Base-by-base conservation (phyloP, 148 eudicot genomes). In the Oxyria digyna region DNA sequence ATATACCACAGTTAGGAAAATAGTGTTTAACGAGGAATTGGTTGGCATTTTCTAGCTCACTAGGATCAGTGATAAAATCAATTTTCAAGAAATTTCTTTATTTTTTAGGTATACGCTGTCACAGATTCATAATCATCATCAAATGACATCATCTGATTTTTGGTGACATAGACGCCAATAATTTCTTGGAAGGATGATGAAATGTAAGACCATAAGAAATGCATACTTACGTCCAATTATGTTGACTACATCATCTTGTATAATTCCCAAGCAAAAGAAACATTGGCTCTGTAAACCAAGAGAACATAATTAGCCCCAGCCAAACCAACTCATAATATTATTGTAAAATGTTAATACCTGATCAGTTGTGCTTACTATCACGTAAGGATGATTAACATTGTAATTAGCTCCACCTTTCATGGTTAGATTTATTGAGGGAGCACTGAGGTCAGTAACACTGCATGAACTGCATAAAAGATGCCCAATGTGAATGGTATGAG, bases 391-490 rank as follows among this genome's bases (percentile, higher is more conserved):
- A 24, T 32, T 78, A 33, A 85, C 71, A 45, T 31, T 38, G 69
- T 85, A 79, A 20, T 75, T 73, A 59, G 70, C 59, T 74, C 93
- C 97, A 21, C 99, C 93, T 71, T 71, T 63, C 87, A 87, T 85
- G 23, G 97, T 90, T 32, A 94, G 78, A 83, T 81, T 85, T 65
- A 94, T 38, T 1, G 40, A 0, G 3, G 96, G 92, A 73, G 52
- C 33, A 4, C 29, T 17, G 35, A 74, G 69, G 62, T 64, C 69
- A 12, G 43, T 49, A 57, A 72, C 81, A 69, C 37, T 57, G 37
- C 72, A 78, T 68, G 82, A 74, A 71, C 98, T 93, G 87, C 78
- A 79, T 32, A 55, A 1, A 24, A 14, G 17, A 21, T 17, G 2
- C 35, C 5, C 4, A 33, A 6, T 40, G 62, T 20, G 14, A 43